Evolutionary conservation across 306 rosid genomes (phyloP).

Genomic region (Lupinus albus): DNA sequence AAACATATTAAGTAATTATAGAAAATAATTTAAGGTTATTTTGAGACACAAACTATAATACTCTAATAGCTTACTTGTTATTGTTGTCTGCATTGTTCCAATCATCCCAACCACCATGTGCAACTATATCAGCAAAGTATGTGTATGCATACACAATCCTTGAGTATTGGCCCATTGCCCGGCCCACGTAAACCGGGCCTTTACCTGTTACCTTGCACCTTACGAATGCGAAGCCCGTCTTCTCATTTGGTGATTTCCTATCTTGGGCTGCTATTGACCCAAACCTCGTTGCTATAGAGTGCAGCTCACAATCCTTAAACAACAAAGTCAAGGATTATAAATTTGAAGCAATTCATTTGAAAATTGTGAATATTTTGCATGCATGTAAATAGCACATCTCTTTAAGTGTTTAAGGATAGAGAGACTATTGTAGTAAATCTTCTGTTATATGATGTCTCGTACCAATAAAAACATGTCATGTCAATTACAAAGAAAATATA

Average conservation of each 20-base stretch:
- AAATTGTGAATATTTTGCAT: background rate
- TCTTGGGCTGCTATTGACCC: conserved; percentile 83
- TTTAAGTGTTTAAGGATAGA: too few species aligned
- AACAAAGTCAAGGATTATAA: too few species aligned
- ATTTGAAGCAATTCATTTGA: background rate
- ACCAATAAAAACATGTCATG: too few species aligned
- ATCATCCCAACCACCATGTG: conserved; percentile 72
- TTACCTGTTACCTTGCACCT: conserved; percentile 64
- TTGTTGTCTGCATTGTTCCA: conserved; percentile 51
- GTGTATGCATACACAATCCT: conserved; percentile 66
- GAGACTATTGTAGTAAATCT: too few species aligned
- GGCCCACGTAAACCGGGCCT: conserved; percentile 70
- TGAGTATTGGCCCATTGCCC: conserved; percentile 74
- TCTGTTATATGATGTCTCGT: too few species aligned
- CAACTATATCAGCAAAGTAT: conserved; percentile 65
- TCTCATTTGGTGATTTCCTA: conserved; percentile 52
- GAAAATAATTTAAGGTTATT: background rate
- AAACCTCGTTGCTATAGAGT: conserved; percentile 66
- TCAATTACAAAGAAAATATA: too few species aligned
- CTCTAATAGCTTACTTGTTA: conserved; percentile 47
- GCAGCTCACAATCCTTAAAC: conserved; percentile 65
- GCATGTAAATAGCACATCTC: too few species aligned
- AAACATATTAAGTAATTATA: background rate
- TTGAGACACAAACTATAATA: background rate
- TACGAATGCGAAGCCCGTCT: conserved; percentile 72